phyloP scores from a whole-genome alignment of 208 protist genomes.

The Crithidia sp. region DNA sequence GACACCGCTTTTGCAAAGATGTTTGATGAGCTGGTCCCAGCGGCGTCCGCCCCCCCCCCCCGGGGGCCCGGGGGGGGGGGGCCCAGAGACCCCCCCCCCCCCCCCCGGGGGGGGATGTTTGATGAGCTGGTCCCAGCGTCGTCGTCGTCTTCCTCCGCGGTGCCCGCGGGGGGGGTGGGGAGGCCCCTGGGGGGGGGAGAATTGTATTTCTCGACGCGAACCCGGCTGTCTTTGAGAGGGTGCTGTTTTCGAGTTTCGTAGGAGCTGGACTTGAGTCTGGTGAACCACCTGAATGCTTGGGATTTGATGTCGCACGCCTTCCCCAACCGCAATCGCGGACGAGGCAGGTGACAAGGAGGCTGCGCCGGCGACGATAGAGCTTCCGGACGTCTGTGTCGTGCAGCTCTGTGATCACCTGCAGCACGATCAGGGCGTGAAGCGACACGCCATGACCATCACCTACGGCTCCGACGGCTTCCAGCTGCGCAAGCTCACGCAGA shows the following conservation, averaged over 20 bases:
- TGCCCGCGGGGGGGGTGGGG: background rate
- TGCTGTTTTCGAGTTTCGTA: too few relatives aligned
- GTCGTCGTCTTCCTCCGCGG: background rate
- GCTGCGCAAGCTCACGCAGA: conserved; percentile 66
- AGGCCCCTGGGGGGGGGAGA: too few relatives aligned
- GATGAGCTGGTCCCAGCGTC: conserved; percentile 5
- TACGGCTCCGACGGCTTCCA: conserved; percentile 87
- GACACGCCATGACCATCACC: conserved; percentile 88
- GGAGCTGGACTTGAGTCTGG: too few relatives aligned
- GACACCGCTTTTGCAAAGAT: conserved; percentile 69
- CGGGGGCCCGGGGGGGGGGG: too few relatives aligned
- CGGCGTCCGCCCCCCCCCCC: too few relatives aligned
- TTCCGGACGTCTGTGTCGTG: conserved; percentile 87
- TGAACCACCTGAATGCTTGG: conserved; percentile 69
- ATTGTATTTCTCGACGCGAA: conserved; percentile 81
- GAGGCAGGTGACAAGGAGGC: conserved; percentile 15
- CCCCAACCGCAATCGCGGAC: conserved; percentile 23
- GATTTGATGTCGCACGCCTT: conserved; percentile 80
- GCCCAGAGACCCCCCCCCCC: too few relatives aligned
- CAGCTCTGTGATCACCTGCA: conserved; percentile 88
- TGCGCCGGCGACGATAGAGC: conserved; percentile 14
- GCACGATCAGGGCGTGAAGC: conserved; percentile 88
- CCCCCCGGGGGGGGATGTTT: too few relatives aligned
- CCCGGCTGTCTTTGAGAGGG: conserved; percentile 79
- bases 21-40: conserved; percentile 32